Conservation (phyloP, 192 early-diverging fungal genomes). For the Backusella liffmaniae region DNA sequence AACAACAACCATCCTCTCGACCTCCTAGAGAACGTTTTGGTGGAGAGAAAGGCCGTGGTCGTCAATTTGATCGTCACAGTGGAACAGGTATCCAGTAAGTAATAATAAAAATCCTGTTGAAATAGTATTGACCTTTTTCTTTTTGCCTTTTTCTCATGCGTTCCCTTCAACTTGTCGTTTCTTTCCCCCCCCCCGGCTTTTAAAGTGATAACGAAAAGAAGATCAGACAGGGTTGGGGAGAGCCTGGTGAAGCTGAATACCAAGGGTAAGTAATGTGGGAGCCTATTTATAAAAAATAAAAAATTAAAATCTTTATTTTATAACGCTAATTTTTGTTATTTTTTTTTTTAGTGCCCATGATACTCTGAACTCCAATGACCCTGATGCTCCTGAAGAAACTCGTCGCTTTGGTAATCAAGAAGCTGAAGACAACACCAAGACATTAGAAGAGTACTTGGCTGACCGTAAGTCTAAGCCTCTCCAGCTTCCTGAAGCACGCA, state of each 20-base stretch:
- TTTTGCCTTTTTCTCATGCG: not conserved
- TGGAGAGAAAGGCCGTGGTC: constrained; percentile 10
- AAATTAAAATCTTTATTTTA: not conserved
- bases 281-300: not conserved
- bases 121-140: not conserved
- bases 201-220: constrained; percentile 84
- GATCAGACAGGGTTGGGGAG: constrained; percentile 79
- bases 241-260: constrained; percentile 55
- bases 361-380: constrained; percentile 26
- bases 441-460: constrained; percentile 81
- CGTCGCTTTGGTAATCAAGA: constrained; percentile 54
- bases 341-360: constrained; percentile 10
- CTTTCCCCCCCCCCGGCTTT: not conserved
- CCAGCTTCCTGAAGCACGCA: constrained; percentile 57
- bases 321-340: not conserved
- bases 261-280: constrained; percentile 35
- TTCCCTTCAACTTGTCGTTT: not conserved
- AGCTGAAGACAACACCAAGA: constrained; percentile 73
- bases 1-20: not conserved
- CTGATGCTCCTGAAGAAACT: constrained; percentile 26
- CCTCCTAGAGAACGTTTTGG: not conserved
- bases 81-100: constrained; percentile 59
- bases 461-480: constrained; percentile 52
- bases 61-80: constrained; percentile 83
- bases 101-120: not conserved